A percentile compares a stretch with the other conserved stretches of the same genome.
These are phyloP conservation scores for Chaetomiaceae sp. DNA, from an alignment of 2,329 filamentous ascomycete genomes.

Conservation along the genomic window DNA sequence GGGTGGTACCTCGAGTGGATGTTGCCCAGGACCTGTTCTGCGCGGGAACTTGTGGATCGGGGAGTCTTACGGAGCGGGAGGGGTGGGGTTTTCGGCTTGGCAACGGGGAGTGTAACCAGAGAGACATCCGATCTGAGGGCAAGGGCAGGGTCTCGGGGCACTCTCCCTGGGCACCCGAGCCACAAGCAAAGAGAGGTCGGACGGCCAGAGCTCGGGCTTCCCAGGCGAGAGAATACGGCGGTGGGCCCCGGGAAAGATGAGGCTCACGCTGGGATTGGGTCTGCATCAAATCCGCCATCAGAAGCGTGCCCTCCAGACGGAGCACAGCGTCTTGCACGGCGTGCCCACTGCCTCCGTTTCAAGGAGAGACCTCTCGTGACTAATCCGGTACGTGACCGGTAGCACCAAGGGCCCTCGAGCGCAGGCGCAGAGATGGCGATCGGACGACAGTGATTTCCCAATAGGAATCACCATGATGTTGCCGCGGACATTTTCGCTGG, in stretches of 20 bases:
- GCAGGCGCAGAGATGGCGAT: neutral
- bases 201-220: conserved; percentile 13
- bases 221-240: neutral
- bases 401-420: conserved; percentile 13
- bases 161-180: conserved; percentile 17
- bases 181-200: conserved; percentile 13
- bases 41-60: conserved; percentile 21
- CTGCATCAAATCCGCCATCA: conserved; percentile 1
- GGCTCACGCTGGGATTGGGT: conserved; percentile 14
- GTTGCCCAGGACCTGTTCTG: conserved; percentile 23
- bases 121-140: conserved; percentile 24
- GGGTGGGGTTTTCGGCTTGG: conserved; percentile 16
- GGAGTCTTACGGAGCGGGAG: conserved; percentile 17
- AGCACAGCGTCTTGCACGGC: conserved; percentile 5
- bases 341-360: conserved; percentile 15
- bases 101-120: conserved; percentile 24
- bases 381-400: conserved; percentile 16
- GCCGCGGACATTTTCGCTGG: conserved; percentile 11
- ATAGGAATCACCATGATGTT: conserved; percentile 11
- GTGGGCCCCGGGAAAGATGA: neutral
- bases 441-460: conserved; percentile 12
- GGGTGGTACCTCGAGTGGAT: conserved; percentile 25
- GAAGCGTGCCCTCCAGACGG: neutral
- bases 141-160: conserved; percentile 16
- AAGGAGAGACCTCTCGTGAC: conserved; percentile 17